Percentiles rank a stretch among this genome's conserved stretches.
phyloP scores from a whole-genome alignment of 2,329 filamentous ascomycete genomes.

The Neodidymelliopsis sp. region DNA sequence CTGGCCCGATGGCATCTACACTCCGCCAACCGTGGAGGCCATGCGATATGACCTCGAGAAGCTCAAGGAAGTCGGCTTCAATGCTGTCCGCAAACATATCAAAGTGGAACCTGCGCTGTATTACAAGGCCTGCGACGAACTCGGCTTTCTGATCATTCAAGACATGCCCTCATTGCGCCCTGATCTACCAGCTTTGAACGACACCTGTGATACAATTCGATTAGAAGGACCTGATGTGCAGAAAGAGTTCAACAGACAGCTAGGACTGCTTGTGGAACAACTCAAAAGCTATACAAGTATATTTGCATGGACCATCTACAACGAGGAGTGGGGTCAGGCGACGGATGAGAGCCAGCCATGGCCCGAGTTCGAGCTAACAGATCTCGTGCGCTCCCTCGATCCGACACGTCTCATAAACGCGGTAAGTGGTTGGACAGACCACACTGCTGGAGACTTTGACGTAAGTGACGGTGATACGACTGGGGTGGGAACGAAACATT shows the following conservation, averaged over 20 bases:
- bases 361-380: constrained; percentile 66
- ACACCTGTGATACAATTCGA: constrained; percentile 22
- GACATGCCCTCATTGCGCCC: constrained; percentile 70
- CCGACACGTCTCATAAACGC: constrained; percentile 70
- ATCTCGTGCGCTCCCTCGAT: constrained; percentile 64
- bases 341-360: constrained; percentile 48
- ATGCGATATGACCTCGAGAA: constrained; percentile 71
- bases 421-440: constrained; percentile 71
- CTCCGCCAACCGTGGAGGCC: constrained; percentile 69
- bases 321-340: constrained; percentile 75
- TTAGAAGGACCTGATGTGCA: constrained; percentile 57
- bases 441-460: constrained; percentile 69
- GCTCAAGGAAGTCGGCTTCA: constrained; percentile 72
- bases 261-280: constrained; percentile 68
- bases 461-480: constrained; percentile 9
- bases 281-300: constrained; percentile 71
- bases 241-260: constrained; percentile 69
- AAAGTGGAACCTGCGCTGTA: constrained; percentile 73
- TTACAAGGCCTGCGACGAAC: constrained; percentile 71
- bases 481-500: too few species aligned
- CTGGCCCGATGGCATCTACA: constrained; percentile 75
- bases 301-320: constrained; percentile 73
- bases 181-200: constrained; percentile 24
- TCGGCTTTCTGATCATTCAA: constrained; percentile 72
- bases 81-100: constrained; percentile 76